phyloP scores from a whole-genome alignment of 73 alveolate genomes.

The Uronychia setigera region DNA sequence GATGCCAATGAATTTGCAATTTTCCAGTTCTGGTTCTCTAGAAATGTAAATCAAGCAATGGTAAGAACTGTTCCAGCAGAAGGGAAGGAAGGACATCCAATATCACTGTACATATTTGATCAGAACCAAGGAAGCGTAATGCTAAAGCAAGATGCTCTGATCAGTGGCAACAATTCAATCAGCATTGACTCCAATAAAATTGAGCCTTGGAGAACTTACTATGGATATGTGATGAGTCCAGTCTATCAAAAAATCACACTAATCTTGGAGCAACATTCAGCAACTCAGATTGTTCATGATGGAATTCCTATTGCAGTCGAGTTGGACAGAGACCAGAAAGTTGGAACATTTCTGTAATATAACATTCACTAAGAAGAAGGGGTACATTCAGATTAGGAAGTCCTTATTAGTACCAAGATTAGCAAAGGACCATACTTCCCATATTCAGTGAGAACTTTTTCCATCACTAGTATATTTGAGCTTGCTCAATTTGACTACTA shows the following conservation, averaged over 20 bases:
- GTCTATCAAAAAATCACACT: background rate
- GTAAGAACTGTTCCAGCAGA: no score
- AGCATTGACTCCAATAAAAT: background rate
- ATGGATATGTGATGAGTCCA: background rate
- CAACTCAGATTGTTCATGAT: background rate
- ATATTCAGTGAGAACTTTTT: background rate
- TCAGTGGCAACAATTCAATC: background rate
- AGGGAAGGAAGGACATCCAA: no score
- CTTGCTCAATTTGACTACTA: background rate
- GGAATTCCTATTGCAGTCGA: background rate
- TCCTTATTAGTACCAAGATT: background rate
- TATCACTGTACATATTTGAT: background rate
- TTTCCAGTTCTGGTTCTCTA: background rate
- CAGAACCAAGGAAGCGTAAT: background rate
- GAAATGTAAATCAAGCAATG: no score
- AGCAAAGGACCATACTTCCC: background rate
- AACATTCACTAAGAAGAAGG: background rate
- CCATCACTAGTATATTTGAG: background rate
- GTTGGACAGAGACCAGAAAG: background rate
- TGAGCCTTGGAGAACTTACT: background rate
- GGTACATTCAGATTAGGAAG: background rate
- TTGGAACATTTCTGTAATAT: background rate
- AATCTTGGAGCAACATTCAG: background rate
- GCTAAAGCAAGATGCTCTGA: background rate
- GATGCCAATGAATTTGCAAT: background rate